Percentiles rank a stretch among this genome's conserved stretches.
Conservation (phyloP, 768 basidiomycete genomes). For the Mycena galopus region DNA sequence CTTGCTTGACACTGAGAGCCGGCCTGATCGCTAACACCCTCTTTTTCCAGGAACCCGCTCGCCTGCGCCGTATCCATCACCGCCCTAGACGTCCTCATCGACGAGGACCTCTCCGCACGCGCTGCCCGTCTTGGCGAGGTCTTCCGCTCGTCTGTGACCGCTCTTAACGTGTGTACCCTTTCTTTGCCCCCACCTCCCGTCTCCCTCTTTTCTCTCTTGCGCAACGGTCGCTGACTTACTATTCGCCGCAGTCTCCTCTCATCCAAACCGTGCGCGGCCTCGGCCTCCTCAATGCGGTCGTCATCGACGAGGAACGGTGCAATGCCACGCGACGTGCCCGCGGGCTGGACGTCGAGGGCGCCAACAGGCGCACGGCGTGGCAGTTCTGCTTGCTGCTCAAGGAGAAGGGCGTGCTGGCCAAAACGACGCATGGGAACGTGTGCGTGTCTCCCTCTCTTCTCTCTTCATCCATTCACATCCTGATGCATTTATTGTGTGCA, state of each 20-base stretch:
- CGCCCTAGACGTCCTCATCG: conserved; percentile 89
- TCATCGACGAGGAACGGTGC: conserved; percentile 81
- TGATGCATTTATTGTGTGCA: conserved; percentile 50
- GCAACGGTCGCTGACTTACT: conserved; percentile 10
- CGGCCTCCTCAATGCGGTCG: too few species aligned
- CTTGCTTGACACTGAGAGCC: too few species aligned
- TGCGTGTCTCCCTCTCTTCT: conserved; percentile 54
- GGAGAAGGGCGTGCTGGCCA: conserved; percentile 91
- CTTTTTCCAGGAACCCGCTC: conserved; percentile 80
- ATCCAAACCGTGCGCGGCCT: conserved; percentile 47
- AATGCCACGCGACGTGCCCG: conserved; percentile 60
- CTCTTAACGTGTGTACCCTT: background rate
- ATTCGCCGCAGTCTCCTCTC: conserved; percentile 74
- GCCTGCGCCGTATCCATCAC: conserved; percentile 97
- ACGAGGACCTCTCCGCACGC: conserved; percentile 87
- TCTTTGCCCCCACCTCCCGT: background rate
- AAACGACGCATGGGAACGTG: conserved; percentile 97
- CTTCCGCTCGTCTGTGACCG: conserved; percentile 76
- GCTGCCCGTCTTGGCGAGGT: conserved; percentile 83
- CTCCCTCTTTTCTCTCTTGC: background rate
- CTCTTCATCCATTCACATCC: background rate
- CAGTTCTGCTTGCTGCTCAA: conserved; percentile 94
- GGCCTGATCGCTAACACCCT: too few species aligned
- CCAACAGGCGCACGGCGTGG: conserved; percentile 87
- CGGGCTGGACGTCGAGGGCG: conserved; percentile 53